These are phyloP conservation scores for Clarireedia hainanense DNA, from an alignment of 2,329 filamentous ascomycete species.

Conservation along the genomic window DNA sequence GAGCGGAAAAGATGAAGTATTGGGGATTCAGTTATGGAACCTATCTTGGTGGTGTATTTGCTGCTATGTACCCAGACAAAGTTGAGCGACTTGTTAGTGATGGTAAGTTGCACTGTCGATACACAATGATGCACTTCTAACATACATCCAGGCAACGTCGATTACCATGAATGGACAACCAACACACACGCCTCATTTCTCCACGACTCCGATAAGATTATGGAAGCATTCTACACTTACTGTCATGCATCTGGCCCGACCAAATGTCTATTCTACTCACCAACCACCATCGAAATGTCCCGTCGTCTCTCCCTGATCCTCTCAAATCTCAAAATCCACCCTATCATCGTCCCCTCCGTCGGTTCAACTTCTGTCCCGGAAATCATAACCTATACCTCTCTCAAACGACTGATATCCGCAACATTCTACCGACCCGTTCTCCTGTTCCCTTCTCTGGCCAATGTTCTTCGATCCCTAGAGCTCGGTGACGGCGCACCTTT, in stretches of 20 bases:
- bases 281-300: constrained; percentile 18
- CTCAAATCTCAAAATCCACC: constrained; percentile 31
- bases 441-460: constrained; percentile 25
- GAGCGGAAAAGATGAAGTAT: constrained; percentile 35
- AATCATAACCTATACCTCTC: constrained; percentile 25
- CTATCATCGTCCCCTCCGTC: constrained; percentile 19
- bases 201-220: constrained; percentile 24
- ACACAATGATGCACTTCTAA: constrained; percentile 30
- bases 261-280: constrained; percentile 21
- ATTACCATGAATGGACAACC: constrained; percentile 22
- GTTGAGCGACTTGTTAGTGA: constrained; percentile 34
- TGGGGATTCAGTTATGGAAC: constrained; percentile 45
- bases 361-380: constrained; percentile 13
- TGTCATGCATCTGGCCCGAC: constrained; percentile 29
- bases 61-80: constrained; percentile 34
- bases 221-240: constrained; percentile 23
- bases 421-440: constrained; percentile 26
- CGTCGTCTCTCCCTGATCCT: constrained; percentile 31
- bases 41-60: constrained; percentile 37
- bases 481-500: constrained; percentile 38
- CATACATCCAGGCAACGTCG: constrained; percentile 33
- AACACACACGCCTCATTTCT: constrained; percentile 36
- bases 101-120: constrained; percentile 11
- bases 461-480: constrained; percentile 23
- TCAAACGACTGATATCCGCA: constrained; percentile 22